Evolutionary conservation across 2,329 filamentous ascomycete genomes (phyloP).

Genomic region (Exophiala viscosa): DNA sequence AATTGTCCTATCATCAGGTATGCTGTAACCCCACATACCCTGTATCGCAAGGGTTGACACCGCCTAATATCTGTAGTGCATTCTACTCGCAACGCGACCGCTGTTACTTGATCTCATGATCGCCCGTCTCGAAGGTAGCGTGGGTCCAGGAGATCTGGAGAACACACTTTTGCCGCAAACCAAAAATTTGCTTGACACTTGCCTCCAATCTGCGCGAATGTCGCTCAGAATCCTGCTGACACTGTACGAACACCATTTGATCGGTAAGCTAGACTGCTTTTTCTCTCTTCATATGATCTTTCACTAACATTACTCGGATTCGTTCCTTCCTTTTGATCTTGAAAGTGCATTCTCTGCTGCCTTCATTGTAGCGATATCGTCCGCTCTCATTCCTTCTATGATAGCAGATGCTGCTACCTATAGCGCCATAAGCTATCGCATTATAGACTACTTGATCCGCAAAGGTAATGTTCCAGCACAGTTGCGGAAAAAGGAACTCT

Average conservation of each 20-base stretch:
- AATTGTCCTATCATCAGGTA: conserved; percentile 1
- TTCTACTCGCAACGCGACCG: not conserved
- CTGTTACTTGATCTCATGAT: conserved; percentile 1
- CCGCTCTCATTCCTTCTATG: not conserved
- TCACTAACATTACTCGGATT: not conserved
- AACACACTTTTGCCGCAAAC: not conserved
- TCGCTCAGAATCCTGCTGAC: not conserved
- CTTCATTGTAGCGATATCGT: not conserved
- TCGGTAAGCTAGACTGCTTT: not conserved
- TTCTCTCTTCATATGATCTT: not conserved
- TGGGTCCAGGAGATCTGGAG: not conserved
- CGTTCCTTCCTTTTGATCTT: conserved; percentile 3
- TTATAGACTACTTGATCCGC: not conserved
- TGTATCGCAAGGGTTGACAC: not conserved
- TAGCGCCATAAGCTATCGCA: not conserved
- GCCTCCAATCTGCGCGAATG: not conserved
- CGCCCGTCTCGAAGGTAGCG: not conserved
- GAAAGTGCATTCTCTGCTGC: not conserved
- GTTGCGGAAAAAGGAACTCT: conserved; percentile 1
- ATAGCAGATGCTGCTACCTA: not conserved
- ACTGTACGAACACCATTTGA: conserved; percentile 1
- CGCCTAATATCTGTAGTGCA: not conserved
- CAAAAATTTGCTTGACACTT: not conserved
- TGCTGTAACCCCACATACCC: not conserved
- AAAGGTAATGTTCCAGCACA: not conserved